phyloP scores from a whole-genome alignment of 805 yeast genomes.

The Monosporozyma servazzii region DNA sequence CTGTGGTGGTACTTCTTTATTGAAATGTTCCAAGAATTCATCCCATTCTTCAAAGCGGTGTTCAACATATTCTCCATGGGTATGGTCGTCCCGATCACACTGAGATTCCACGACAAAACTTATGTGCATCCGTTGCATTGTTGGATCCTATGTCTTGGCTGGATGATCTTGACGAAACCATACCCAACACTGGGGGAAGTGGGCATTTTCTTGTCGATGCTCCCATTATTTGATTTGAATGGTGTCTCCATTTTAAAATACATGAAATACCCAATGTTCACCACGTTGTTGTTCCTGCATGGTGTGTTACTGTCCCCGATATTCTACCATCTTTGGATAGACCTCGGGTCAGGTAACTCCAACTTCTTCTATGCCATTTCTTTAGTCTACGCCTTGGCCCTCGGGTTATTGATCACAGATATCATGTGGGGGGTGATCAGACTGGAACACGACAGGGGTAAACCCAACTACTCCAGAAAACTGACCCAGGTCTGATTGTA shows the following conservation, averaged over 20 bases:
- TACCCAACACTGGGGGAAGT: slow-evolving; percentile 82
- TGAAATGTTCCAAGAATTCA: slow-evolving; percentile 86
- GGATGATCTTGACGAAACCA: slow-evolving; percentile 60
- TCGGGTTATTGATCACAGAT: slow-evolving; percentile 62
- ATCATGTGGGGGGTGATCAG: slow-evolving; percentile 73
- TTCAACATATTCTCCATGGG: slow-evolving; percentile 67
- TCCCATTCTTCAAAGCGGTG: slow-evolving; percentile 70
- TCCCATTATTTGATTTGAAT: slow-evolving; percentile 33
- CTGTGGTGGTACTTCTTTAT: slow-evolving; percentile 98
- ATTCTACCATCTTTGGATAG: slow-evolving; percentile 91
- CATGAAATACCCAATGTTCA: slow-evolving; percentile 39
- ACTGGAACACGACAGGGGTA: slow-evolving; percentile 49
- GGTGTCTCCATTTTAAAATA: slow-evolving; percentile 34
- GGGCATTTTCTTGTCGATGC: slow-evolving; percentile 43
- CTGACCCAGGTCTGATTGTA: slow-evolving; percentile 39
- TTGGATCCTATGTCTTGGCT: slow-evolving; percentile 37
- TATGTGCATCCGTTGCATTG: slow-evolving; percentile 43
- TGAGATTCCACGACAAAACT: slow-evolving; percentile 46
- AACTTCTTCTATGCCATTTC: slow-evolving; percentile 95
- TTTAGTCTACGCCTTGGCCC: slow-evolving; percentile 63
- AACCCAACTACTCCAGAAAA: slow-evolving; percentile 29
- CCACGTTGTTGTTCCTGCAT: slow-evolving; percentile 45
- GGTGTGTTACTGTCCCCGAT: slow-evolving; percentile 70
- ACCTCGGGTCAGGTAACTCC: slow-evolving; percentile 87
- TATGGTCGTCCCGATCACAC: slow-evolving; percentile 63